phyloP scores from a whole-genome alignment of 2,329 filamentous ascomycete genomes.

The Stenocarpella maydis region DNA sequence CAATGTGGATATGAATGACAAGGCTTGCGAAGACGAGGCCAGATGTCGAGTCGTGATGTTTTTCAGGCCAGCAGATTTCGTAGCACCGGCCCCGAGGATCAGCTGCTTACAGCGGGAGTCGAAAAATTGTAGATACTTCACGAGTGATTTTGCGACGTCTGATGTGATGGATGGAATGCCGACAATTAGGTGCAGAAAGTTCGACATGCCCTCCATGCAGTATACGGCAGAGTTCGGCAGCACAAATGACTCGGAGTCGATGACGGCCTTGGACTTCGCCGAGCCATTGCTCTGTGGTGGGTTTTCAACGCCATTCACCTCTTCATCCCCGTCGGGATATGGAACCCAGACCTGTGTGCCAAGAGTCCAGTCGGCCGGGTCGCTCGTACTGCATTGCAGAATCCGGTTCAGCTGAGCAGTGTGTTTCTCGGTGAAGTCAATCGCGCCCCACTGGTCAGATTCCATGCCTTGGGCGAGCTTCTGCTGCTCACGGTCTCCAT shows the following conservation, averaged over 20 bases:
- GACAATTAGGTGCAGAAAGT: slow-evolving; percentile 82
- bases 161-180: slow-evolving; percentile 89
- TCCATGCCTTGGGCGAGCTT: slow-evolving; percentile 80
- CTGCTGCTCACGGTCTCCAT: slow-evolving; percentile 77
- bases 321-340: slow-evolving; percentile 48
- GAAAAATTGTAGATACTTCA: slow-evolving; percentile 91
- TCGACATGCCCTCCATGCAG: slow-evolving; percentile 81
- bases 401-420: slow-evolving; percentile 69
- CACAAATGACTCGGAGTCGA: slow-evolving; percentile 87
- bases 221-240: slow-evolving; percentile 84
- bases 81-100: slow-evolving; percentile 93
- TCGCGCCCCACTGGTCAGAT: slow-evolving; percentile 80
- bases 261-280: slow-evolving; percentile 74
- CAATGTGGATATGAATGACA: slow-evolving; percentile 86
- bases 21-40: slow-evolving; percentile 86
- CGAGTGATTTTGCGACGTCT: slow-evolving; percentile 79
- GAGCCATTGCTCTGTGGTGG: slow-evolving; percentile 56
- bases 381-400: slow-evolving; percentile 74
- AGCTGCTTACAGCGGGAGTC: slow-evolving; percentile 97
- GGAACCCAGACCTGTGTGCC: slow-evolving; percentile 67
- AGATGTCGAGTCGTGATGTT: slow-evolving; percentile 98
- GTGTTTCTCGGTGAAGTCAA: slow-evolving; percentile 74
- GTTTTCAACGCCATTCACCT: slow-evolving; percentile 42
- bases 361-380: slow-evolving; percentile 72
- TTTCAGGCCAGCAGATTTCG: slow-evolving; percentile 84